A percentile compares a stretch with the other conserved stretches of the same genome.
Conservation (phyloP, 2,329 filamentous ascomycete species). For the Aureobasidium mangrovei region DNA sequence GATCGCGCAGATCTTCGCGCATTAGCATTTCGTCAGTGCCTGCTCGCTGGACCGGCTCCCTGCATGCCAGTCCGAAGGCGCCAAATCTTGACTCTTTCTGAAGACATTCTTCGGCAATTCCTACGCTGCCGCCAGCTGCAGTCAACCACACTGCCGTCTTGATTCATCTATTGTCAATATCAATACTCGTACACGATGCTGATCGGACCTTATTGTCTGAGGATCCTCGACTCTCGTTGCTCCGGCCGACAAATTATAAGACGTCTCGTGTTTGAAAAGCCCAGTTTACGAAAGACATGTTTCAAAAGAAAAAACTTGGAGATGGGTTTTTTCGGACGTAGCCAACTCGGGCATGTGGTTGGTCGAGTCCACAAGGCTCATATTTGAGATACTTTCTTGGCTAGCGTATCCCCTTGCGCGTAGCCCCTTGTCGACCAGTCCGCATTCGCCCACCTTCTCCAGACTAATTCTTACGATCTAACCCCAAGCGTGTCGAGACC, state of each 20-base stretch:
- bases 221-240: not conserved
- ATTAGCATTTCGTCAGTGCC: slow-evolving; percentile 7
- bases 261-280: slow-evolving; percentile 4
- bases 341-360: not conserved
- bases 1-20: slow-evolving; percentile 11
- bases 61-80: slow-evolving; percentile 5
- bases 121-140: not conserved
- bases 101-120: not conserved
- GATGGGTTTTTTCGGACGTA: slow-evolving; percentile 4
- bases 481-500: not conserved
- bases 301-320: not conserved
- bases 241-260: not conserved
- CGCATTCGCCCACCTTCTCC: slow-evolving; percentile 8
- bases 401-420: not conserved
- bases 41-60: slow-evolving; percentile 9
- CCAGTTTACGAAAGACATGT: slow-evolving; percentile 12
- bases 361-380: slow-evolving; percentile 1
- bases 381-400: slow-evolving; percentile 14
- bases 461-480: not conserved
- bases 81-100: slow-evolving; percentile 11
- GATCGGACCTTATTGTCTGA: not conserved
- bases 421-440: slow-evolving; percentile 6
- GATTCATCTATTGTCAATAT: not conserved
- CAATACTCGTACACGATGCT: not conserved
- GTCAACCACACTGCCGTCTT: not conserved